phyloP scores from a whole-genome alignment of 192 early-diverging fungal genomes.

The Paraglomus brasilianum region DNA sequence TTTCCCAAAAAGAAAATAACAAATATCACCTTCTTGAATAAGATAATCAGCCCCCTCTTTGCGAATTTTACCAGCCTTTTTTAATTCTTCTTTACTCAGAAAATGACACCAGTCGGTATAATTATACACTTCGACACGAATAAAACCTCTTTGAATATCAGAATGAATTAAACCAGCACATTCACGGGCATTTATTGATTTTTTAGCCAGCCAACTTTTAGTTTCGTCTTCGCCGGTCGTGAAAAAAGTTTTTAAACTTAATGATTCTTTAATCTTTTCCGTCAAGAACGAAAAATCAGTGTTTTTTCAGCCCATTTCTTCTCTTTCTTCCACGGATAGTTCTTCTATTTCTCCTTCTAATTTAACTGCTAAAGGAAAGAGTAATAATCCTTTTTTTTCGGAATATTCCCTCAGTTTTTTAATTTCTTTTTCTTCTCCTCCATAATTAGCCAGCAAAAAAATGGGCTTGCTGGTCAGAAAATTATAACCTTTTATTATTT shows the following conservation, averaged over 20 bases:
- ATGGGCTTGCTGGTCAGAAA: slow-evolving; percentile 65
- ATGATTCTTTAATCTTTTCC: slow-evolving; percentile 66
- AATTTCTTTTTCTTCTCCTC: slow-evolving; percentile 16
- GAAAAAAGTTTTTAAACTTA: slow-evolving; percentile 73
- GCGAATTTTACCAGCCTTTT: background rate
- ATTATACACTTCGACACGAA: slow-evolving; percentile 67
- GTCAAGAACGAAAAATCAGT: slow-evolving; percentile 52
- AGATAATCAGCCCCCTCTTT: slow-evolving; percentile 10
- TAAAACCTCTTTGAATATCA: slow-evolving; percentile 78
- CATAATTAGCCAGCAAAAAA: slow-evolving; percentile 50
- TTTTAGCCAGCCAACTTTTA: slow-evolving; percentile 69
- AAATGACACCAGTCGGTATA: slow-evolving; percentile 18
- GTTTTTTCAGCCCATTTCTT: slow-evolving; percentile 34
- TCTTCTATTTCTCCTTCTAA: slow-evolving; percentile 41
- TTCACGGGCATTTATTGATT: slow-evolving; percentile 72
- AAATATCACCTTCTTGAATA: slow-evolving; percentile 23
- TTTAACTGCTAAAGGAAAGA: slow-evolving; percentile 43
- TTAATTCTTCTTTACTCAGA: background rate
- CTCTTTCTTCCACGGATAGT: slow-evolving; percentile 45
- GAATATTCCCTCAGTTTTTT: slow-evolving; percentile 4
- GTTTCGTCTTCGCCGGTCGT: slow-evolving; percentile 78
- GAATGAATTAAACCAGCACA: slow-evolving; percentile 62
- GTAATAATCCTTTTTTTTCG: slow-evolving; percentile 37
- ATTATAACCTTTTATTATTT: slow-evolving; percentile 59
- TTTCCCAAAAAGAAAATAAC: slow-evolving; percentile 16